Evolutionary conservation across 331 rosid genomes (phyloP).

Genomic region (Cydonia oblonga): DNA sequence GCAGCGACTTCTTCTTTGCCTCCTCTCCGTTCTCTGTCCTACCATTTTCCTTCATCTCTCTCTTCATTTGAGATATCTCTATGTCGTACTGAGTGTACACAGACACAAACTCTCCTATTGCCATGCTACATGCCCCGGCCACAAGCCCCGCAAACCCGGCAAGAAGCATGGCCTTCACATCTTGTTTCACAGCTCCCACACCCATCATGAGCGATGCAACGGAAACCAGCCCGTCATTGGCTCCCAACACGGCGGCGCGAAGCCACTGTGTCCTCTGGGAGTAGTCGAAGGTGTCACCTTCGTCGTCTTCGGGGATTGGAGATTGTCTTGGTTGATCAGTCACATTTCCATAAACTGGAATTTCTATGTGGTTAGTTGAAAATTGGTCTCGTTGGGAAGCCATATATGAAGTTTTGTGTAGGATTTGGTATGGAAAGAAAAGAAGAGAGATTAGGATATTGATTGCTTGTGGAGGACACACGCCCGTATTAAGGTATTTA

Average conservation of each 20-base stretch:
- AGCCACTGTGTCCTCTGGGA: constrained; percentile 59
- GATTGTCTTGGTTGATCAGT: constrained; percentile 9
- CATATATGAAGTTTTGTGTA: constrained; percentile 3
- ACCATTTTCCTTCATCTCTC: constrained; percentile 14
- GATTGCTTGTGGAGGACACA: constrained; percentile 28
- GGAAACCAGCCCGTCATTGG: constrained; percentile 59
- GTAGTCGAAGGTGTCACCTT: constrained; percentile 18
- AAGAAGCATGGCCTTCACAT: constrained; percentile 37
- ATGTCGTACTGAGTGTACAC: constrained; percentile 53
- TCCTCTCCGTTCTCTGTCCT: neutral
- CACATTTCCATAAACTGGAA: constrained; percentile 2
- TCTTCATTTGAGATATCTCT: constrained; percentile 38
- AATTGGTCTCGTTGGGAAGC: constrained; percentile 12
- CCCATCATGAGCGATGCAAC: constrained; percentile 67
- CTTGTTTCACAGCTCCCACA: constrained; percentile 54
- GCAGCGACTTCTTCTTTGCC: constrained; percentile 23
- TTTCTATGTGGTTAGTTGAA: constrained; percentile 6
- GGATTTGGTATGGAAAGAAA: neutral
- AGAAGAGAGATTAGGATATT: neutral
- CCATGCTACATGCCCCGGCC: constrained; percentile 67
- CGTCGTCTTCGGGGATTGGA: neutral
- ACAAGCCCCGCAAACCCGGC: constrained; percentile 58
- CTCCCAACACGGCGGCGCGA: constrained; percentile 60
- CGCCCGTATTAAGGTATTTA: constrained; percentile 12
- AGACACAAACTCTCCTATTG: constrained; percentile 63